These are phyloP conservation scores for Mycosarcoma maydis DNA, from an alignment of 1,284 basidiomycete genomes.

Conservation along the genomic window DNA sequence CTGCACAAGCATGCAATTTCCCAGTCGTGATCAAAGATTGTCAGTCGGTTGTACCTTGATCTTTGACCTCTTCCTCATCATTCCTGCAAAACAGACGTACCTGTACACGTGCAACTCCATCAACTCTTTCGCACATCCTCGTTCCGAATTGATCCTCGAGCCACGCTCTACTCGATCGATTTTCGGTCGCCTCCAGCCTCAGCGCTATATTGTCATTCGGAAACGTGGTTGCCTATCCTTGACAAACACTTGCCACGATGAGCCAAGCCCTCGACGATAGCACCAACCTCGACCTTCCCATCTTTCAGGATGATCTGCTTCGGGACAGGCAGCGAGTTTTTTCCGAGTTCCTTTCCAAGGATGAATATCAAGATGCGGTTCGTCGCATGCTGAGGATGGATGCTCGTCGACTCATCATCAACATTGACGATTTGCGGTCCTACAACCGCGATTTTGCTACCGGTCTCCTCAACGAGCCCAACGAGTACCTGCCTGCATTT, in stretches of 20 bases:
- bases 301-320: slow-evolving; percentile 62
- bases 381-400: slow-evolving; percentile 84
- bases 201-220: slow-evolving; percentile 4
- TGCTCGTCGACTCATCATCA: slow-evolving; percentile 89
- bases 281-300: slow-evolving; percentile 50
- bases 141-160: too few relatives aligned
- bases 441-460: slow-evolving; percentile 77
- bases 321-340: slow-evolving; percentile 73
- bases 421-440: slow-evolving; percentile 94
- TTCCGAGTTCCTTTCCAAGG: slow-evolving; percentile 78
- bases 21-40: too few relatives aligned
- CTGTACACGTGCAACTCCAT: too few relatives aligned
- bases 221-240: too few relatives aligned
- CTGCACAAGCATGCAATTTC: too few relatives aligned
- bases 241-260: slow-evolving; percentile 8
- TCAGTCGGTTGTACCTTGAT: too few relatives aligned
- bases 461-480: slow-evolving; percentile 82
- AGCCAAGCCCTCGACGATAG: slow-evolving; percentile 42
- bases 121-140: too few relatives aligned
- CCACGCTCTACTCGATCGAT: too few relatives aligned
- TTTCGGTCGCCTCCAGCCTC: too few relatives aligned
- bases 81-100: too few relatives aligned
- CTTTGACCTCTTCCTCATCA: too few relatives aligned
- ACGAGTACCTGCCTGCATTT: slow-evolving; percentile 88
- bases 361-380: slow-evolving; percentile 88